Percentiles rank a stretch among this genome's conserved stretches.
These are phyloP conservation scores for Cyathus striatus DNA, from an alignment of 768 basidiomycete genomes.

Conservation along the genomic window DNA sequence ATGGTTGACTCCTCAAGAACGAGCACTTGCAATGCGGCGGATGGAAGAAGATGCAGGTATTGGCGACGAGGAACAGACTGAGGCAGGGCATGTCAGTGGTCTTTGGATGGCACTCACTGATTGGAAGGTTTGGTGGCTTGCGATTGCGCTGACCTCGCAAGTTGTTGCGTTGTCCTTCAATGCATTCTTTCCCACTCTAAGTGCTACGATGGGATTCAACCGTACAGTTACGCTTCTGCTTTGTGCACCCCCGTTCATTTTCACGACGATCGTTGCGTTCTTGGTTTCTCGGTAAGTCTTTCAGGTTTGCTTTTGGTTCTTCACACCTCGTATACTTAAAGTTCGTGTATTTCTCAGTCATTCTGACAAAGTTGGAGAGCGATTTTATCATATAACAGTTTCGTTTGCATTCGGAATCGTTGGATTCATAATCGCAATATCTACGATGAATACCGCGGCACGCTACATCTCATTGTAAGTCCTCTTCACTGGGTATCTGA, in stretches of 20 bases:
- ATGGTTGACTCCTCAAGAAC: conserved; percentile 64
- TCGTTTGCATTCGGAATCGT: conserved; percentile 61
- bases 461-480: conserved; percentile 69
- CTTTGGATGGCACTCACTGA: conserved; percentile 63
- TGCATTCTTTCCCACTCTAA: conserved; percentile 76
- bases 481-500: background rate
- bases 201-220: conserved; percentile 65
- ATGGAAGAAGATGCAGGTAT: conserved; percentile 66
- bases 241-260: conserved; percentile 78
- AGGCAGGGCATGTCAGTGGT: conserved; percentile 37
- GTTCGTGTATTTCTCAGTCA: conserved; percentile 37
- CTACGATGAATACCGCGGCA: conserved; percentile 62
- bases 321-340: conserved; percentile 8
- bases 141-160: conserved; percentile 55
- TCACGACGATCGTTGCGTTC: conserved; percentile 60
- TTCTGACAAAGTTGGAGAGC: conserved; percentile 72
- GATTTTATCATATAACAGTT: conserved; percentile 62
- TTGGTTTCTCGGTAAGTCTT: conserved; percentile 35
- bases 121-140: conserved; percentile 83
- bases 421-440: conserved; percentile 69
- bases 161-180: conserved; percentile 70
- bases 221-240: conserved; percentile 65
- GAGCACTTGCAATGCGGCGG: conserved; percentile 52
- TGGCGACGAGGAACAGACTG: conserved; percentile 41
- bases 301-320: background rate